phyloP scores from a whole-genome alignment of 2,329 filamentous ascomycete genomes.

The Xylariaceae sp. region DNA sequence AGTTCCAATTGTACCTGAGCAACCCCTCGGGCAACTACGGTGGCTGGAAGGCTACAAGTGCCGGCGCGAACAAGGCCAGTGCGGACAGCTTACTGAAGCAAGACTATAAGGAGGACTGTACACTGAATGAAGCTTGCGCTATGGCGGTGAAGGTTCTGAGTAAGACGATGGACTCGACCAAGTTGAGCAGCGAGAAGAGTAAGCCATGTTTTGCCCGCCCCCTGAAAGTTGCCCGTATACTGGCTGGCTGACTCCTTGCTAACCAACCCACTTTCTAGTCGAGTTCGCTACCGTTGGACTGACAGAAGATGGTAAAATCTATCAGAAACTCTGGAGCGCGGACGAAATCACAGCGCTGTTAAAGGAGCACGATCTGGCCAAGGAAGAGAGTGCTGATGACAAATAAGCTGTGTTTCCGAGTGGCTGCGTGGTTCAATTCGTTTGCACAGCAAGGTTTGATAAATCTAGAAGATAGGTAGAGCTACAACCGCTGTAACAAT shows the following conservation, averaged over 20 bases:
- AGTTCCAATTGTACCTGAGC: slow-evolving; percentile 99
- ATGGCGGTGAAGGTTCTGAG: slow-evolving; percentile 98
- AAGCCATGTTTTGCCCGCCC: slow-evolving; percentile 40
- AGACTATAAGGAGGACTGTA: slow-evolving; percentile 98
- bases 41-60: slow-evolving; percentile 97
- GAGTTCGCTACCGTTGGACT: slow-evolving; percentile 98
- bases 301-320: slow-evolving; percentile 92
- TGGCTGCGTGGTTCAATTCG: slow-evolving; percentile 1
- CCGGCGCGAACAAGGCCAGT: slow-evolving; percentile 95
- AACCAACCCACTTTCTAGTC: slow-evolving; percentile 49
- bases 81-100: slow-evolving; percentile 97
- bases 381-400: slow-evolving; percentile 69
- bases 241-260: too few species aligned
- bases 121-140: slow-evolving; percentile 90
- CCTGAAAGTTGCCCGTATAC: too few species aligned
- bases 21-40: slow-evolving; percentile 99
- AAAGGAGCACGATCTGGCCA: slow-evolving; percentile 92
- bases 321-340: slow-evolving; percentile 94
- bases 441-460: too few species aligned
- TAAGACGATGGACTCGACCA: slow-evolving; percentile 99
- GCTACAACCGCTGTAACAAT: neutral
- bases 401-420: slow-evolving; percentile 37
- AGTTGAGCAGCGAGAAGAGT: slow-evolving; percentile 99
- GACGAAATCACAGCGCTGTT: slow-evolving; percentile 93
- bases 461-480: neutral